Conservation (phyloP, 163 green algal species). For the Scenedesmus sp. region DNA sequence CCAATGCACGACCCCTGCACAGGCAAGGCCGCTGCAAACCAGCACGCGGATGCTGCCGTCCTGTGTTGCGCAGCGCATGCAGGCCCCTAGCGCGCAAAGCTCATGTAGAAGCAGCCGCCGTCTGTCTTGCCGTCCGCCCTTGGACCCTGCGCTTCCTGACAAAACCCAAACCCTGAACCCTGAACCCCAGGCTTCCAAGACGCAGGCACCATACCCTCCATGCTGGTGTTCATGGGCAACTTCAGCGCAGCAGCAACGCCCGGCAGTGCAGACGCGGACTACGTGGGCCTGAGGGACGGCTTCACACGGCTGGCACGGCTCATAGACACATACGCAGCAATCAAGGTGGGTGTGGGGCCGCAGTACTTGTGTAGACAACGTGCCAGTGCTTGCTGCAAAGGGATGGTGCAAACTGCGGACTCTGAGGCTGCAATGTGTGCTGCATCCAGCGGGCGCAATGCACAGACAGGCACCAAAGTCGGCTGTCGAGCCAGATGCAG, state of each 20-base stretch:
- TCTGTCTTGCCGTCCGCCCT: background rate
- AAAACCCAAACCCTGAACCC: background rate
- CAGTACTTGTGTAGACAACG: too few relatives aligned
- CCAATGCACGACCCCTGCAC: too few relatives aligned
- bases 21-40: background rate
- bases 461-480: too few relatives aligned
- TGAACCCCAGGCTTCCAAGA: conserved; percentile 76
- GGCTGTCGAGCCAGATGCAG: too few relatives aligned
- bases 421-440: too few relatives aligned
- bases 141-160: background rate
- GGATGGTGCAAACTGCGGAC: too few relatives aligned
- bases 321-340: conserved; percentile 75
- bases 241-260: conserved; percentile 75
- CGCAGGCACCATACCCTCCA: conserved; percentile 72
- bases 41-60: background rate
- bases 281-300: conserved; percentile 69
- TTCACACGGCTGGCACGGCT: conserved; percentile 83
- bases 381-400: background rate
- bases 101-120: too few relatives aligned
- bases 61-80: too few relatives aligned
- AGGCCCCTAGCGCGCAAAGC: too few relatives aligned
- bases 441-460: too few relatives aligned
- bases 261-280: conserved; percentile 58
- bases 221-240: conserved; percentile 95
- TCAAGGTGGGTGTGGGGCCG: conserved; percentile 66